Evolutionary conservation across 768 basidiomycete species (phyloP).

Genomic region (Boletus coccyginus): DNA sequence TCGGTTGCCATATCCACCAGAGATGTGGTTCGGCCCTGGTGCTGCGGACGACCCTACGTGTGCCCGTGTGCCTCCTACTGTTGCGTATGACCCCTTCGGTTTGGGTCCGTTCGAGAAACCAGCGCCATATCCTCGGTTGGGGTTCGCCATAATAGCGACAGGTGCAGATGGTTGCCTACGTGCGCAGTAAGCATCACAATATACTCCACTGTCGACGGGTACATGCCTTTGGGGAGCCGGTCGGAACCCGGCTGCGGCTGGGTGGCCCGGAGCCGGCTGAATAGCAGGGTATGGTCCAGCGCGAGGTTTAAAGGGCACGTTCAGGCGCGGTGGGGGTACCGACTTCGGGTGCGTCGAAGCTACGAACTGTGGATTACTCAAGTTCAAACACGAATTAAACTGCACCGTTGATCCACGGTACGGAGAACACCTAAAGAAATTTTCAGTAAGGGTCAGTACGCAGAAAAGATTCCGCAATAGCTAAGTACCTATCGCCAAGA

Average conservation of each 20-base stretch:
- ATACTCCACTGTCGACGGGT: not conserved
- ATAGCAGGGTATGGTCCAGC: constrained; percentile 64
- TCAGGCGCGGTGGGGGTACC: constrained; percentile 46
- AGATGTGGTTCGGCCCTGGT: not conserved
- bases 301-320: constrained; percentile 60
- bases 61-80: constrained; percentile 1
- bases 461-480: not conserved
- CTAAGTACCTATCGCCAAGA: constrained; percentile 68
- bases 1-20: constrained; percentile 1
- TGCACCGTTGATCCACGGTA: constrained; percentile 90
- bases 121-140: constrained; percentile 45
- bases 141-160: constrained; percentile 76
- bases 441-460: not conserved
- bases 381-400: constrained; percentile 85
- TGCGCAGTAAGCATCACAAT: not conserved
- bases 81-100: constrained; percentile 7
- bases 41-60: not conserved
- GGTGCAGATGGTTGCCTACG: constrained; percentile 38
- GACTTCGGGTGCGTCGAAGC: constrained; percentile 65
- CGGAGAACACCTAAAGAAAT: constrained; percentile 66
- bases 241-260: constrained; percentile 61
- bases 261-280: constrained; percentile 52
- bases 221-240: constrained; percentile 41
- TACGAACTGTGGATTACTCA: constrained; percentile 83
- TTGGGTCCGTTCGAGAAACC: constrained; percentile 15